Conservation (phyloP, 129 eudicot genomes). For the Pseudognaphalium luteoalbum region DNA sequence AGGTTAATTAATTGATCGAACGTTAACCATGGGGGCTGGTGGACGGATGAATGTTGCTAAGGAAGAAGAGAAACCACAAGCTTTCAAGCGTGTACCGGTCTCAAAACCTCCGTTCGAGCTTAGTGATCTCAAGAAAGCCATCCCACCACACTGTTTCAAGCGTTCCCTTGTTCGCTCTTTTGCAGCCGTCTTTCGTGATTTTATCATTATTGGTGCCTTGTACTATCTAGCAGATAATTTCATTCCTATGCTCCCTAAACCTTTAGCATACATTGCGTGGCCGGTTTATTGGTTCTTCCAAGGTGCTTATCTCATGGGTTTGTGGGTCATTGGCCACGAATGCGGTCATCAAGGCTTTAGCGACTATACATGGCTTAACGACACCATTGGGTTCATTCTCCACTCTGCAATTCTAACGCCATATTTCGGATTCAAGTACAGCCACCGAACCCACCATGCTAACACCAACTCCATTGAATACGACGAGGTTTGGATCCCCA, state of each 20-base stretch:
- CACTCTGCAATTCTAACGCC: conserved; percentile 33
- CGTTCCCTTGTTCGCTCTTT: conserved; percentile 33
- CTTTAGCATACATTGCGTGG: conserved; percentile 37
- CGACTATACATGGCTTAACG: conserved; percentile 37
- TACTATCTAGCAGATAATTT: conserved; percentile 33
- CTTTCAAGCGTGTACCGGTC: conserved; percentile 30
- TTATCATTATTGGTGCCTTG: conserved; percentile 13
- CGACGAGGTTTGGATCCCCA: conserved; percentile 35
- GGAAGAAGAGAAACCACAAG: conserved; percentile 8
- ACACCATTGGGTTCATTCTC: conserved; percentile 32
- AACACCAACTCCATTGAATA: conserved; percentile 32
- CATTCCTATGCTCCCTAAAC: conserved; percentile 29
- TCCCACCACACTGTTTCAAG: conserved; percentile 43
- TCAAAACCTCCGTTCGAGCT: conserved; percentile 36
- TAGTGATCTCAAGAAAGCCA: conserved; percentile 38
- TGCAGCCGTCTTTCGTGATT: conserved; percentile 27
- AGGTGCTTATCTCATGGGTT: conserved; percentile 34
- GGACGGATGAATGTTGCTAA: conserved; percentile 15
- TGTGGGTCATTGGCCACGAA: conserved; percentile 43
- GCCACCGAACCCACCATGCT: conserved; percentile 38
- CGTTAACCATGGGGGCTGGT: conserved; percentile 26
- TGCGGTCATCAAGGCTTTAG: conserved; percentile 44
- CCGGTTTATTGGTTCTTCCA: conserved; percentile 39
- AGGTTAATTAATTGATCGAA: too few relatives aligned
- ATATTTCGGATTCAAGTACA: conserved; percentile 34